phyloP scores from a whole-genome alignment of 192 early-diverging fungal species.

The Backusella macrospora region DNA sequence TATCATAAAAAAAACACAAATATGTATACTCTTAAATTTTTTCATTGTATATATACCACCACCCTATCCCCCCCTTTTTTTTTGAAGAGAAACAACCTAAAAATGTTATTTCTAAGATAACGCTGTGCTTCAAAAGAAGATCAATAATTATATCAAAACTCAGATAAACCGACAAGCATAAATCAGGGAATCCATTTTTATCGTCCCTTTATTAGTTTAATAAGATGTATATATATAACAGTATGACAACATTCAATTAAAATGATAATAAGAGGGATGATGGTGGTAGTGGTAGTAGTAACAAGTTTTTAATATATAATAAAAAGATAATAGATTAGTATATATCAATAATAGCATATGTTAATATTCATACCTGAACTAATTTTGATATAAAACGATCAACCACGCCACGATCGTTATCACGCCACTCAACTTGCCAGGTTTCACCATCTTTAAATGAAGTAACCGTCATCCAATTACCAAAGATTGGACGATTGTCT shows the following conservation, averaged over 20 bases:
- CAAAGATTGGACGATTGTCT: constrained; percentile 38
- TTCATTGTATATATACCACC: neutral
- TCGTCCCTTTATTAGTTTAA: neutral
- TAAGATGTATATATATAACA: too few relatives aligned
- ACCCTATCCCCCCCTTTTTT: too few relatives aligned
- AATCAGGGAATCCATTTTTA: constrained; percentile 1
- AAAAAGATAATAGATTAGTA: neutral
- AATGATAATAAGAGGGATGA: too few relatives aligned
- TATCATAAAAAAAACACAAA: neutral
- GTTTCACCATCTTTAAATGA: constrained; percentile 35
- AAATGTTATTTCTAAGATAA: neutral
- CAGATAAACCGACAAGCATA: neutral
- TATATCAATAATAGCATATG: neutral
- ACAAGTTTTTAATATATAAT: neutral
- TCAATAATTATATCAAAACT: neutral
- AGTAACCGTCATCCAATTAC: constrained; percentile 39
- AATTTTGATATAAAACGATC: constrained; percentile 35
- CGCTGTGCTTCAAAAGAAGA: neutral
- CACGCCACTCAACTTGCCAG: constrained; percentile 40
- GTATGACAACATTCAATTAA: too few relatives aligned
- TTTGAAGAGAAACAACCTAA: neutral
- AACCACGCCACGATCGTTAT: constrained; percentile 33
- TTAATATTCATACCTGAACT: constrained; percentile 12
- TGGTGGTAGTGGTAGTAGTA: neutral
- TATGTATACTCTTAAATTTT: neutral